Conservation (phyloP, 2,329 filamentous ascomycete species). For the Hypocreales sp. region DNA sequence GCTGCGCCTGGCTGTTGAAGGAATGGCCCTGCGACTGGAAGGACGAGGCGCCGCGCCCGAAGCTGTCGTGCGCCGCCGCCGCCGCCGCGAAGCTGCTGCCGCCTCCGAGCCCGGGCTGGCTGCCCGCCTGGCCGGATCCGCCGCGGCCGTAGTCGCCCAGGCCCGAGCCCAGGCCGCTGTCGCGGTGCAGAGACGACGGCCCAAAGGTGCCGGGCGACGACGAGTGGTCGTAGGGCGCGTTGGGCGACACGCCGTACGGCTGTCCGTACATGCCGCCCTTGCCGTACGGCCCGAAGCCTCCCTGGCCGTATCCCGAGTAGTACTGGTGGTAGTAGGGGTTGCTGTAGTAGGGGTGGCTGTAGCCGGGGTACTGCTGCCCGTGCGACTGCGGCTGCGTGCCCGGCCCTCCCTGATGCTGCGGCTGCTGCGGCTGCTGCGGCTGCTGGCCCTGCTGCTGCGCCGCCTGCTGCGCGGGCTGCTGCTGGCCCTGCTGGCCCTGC, state of each 20-base stretch:
- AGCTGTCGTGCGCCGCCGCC: constrained; percentile 39
- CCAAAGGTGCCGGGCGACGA: constrained; percentile 39
- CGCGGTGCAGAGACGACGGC: constrained; percentile 37
- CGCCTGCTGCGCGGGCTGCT: constrained; percentile 27
- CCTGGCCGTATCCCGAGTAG: constrained; percentile 38
- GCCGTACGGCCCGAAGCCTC: constrained; percentile 35
- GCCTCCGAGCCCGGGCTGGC: constrained; percentile 32
- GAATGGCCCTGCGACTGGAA: constrained; percentile 41
- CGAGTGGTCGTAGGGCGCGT: constrained; percentile 39
- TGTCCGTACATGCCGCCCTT: constrained; percentile 40
- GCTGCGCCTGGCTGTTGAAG: constrained; percentile 35
- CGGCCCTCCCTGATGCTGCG: constrained; percentile 27
- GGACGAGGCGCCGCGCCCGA: constrained; percentile 33
- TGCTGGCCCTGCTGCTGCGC: constrained; percentile 25
- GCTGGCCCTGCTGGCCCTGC: constrained; percentile 21
- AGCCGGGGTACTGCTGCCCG: constrained; percentile 34
- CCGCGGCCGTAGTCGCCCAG: constrained; percentile 39
- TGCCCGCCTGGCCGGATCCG: constrained; percentile 31
- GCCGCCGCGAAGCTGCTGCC: no score
- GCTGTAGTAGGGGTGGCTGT: constrained; percentile 42
- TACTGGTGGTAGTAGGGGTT: constrained; percentile 50
- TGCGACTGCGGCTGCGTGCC: constrained; percentile 28
- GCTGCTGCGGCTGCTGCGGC: constrained; percentile 20
- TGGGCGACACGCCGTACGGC: constrained; percentile 40
- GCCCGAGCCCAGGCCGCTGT: constrained; percentile 31